Evolutionary conservation across 106 monocot genomes (phyloP), one percentile per base, ranked within the genome.

Genomic region (Agapanthus africanus): DNA sequence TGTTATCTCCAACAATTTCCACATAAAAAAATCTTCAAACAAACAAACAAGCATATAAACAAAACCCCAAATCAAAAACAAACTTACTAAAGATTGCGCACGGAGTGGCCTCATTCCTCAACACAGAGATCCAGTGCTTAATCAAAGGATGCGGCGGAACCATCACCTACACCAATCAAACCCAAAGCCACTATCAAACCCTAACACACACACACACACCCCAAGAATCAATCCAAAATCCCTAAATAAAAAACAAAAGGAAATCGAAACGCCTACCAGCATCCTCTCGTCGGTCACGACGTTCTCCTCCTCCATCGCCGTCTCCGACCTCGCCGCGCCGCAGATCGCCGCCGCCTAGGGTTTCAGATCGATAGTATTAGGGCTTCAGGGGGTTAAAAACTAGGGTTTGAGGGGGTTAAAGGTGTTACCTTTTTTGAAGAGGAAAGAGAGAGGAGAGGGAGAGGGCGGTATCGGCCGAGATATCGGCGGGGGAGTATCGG

Each of bases 61-160:
- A 25, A 23, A 39, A 37, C 35, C 9, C 13, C 26, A 59, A 31
- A 59, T 5, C 6, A 30, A 11, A 30, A n/a, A n/a, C 25, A 13
- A 15, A 81, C 91, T 88, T 71, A 97, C 95, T 97, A 38, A 97
- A 97, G 41, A 91, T 80, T 18, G 86, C 76, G 59, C 79, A 86
- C 28, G 91, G 95, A 21, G 88, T 95, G 51, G 84, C 75, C 72
- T 88, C 86, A 61, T 97, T 91, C 68, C 95, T 85, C 28, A 97
- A 84, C 52, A 97, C 84, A 47, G 95, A 85, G 41, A 97, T 78
- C 95, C 95, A 97, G 70, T 97, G 95, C 78, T 97, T 97, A 76
- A 97, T 84, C 79, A 97, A 60, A 33, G 91, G 95, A 70, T 97
- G 95, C 26, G 95, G 88, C 56, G 95, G 91, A 6, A 91, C 95